Conservation (phyloP, 495 filamentous ascomycete species). For the Aspergillus ostianus region DNA sequence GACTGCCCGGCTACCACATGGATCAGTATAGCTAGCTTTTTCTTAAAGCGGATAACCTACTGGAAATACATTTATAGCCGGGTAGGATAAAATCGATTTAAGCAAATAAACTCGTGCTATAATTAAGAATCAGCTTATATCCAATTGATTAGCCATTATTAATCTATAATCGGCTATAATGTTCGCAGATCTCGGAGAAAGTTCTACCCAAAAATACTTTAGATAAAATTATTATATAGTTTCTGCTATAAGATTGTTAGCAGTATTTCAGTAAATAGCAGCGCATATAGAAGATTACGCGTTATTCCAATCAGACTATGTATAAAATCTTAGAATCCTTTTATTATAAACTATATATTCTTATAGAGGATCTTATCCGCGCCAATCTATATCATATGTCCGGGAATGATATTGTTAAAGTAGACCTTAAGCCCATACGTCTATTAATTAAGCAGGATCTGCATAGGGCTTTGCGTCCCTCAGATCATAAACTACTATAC, state of each 20-base stretch:
- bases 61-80: too few species aligned
- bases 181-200: too few species aligned
- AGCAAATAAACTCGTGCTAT: background rate
- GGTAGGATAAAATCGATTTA: background rate
- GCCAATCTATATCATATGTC: background rate
- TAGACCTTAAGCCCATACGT: background rate
- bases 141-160: too few species aligned
- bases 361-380: background rate
- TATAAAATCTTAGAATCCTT: background rate
- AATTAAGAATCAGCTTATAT: background rate
- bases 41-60: too few species aligned
- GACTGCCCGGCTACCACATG: too few species aligned
- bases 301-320: background rate
- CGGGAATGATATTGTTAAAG: background rate
- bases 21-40: too few species aligned
- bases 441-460: background rate
- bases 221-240: background rate
- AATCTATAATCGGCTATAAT: too few species aligned
- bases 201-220: too few species aligned
- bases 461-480: too few species aligned
- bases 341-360: background rate
- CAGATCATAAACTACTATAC: background rate
- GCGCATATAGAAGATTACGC: background rate
- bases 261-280: background rate
- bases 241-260: background rate